These are phyloP conservation scores for Tetrapisispora phaffii DNA, from an alignment of 805 yeast species.

Conservation along the genomic window DNA sequence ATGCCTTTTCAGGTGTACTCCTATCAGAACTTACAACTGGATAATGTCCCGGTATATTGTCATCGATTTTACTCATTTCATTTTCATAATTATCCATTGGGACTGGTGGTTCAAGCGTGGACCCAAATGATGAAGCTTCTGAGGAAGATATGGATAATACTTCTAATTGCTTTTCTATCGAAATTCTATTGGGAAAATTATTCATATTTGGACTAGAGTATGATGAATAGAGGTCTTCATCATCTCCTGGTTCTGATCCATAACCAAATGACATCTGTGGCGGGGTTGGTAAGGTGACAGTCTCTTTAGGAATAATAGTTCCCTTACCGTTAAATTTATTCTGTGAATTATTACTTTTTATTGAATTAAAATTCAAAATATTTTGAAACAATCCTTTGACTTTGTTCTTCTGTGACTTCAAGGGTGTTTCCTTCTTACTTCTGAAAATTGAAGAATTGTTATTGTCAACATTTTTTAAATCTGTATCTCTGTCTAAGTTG, in stretches of 20 bases:
- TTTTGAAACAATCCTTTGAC: background rate
- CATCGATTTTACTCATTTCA: background rate
- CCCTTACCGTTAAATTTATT: background rate
- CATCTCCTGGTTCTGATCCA: background rate
- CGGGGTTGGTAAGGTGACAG: background rate
- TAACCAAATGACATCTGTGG: background rate
- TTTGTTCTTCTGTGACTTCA: background rate
- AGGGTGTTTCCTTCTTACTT: background rate
- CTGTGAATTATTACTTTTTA: background rate
- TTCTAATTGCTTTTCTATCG: background rate
- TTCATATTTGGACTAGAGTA: background rate
- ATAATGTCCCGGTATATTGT: background rate
- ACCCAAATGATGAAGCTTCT: slow-evolving; percentile 5
- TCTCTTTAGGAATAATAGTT: background rate
- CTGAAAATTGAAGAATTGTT: background rate
- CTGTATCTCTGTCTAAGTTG: background rate
- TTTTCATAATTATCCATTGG: background rate
- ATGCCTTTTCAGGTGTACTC: background rate
- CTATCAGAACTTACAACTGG: background rate
- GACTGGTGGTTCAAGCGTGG: slow-evolving; percentile 12
- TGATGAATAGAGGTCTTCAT: background rate
- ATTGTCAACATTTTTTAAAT: background rate
- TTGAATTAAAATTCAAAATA: background rate
- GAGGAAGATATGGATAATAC: slow-evolving; percentile 6
- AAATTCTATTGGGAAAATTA: background rate